Evolutionary conservation across 768 basidiomycete genomes (phyloP), one percentile per base, ranked within the genome.

Genomic region (Termitomyces heimii): DNA sequence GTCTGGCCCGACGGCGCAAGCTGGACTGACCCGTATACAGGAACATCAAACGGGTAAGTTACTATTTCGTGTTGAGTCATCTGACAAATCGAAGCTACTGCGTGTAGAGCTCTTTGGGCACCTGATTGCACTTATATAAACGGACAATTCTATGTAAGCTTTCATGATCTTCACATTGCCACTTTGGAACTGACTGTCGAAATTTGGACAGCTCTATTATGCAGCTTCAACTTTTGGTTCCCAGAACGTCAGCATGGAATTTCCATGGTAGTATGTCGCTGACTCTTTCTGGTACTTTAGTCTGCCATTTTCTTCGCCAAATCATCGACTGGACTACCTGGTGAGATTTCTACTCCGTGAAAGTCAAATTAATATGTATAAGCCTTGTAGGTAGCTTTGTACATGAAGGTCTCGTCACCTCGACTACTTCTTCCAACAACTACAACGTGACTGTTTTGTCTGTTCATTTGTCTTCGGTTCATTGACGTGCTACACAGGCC

Each of bases 291-390:
- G 6, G n/a, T 37, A 28, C 20, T 32, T 26, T 52, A 81, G 75
- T 79, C 76, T 16, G 82, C 75, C 3, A 80, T 84, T 24, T 83
- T 82, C 67, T 71, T 81, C 3, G 81, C 82, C 1, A 80, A 75
- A 58, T 81, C 78, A 4, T 70, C 73, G 10, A 79, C 78, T n/a
- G 81, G 80, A 14, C 59, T 73, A 24, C 75, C 77, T 50, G 75
- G 74, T 70, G 55, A 47, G 56, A 56, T 14, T 14, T 22, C 28
- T 67, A 28, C 5, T 58, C 34, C 16, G 16, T 18, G 16, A 58
- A 50, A 34, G 18, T 53, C 6, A 10, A 26, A 20, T 2, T n/a
- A 53, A 26, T n/a, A n/a, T 40, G 34, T 31, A 16, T 53, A 14
- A 18, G 28, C 40, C 13, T 51, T 42, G 26, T 43, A 74, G 73